Evolutionary conservation across 2,329 filamentous ascomycete species (phyloP).

Genomic region (Fusarium chuoi): DNA sequence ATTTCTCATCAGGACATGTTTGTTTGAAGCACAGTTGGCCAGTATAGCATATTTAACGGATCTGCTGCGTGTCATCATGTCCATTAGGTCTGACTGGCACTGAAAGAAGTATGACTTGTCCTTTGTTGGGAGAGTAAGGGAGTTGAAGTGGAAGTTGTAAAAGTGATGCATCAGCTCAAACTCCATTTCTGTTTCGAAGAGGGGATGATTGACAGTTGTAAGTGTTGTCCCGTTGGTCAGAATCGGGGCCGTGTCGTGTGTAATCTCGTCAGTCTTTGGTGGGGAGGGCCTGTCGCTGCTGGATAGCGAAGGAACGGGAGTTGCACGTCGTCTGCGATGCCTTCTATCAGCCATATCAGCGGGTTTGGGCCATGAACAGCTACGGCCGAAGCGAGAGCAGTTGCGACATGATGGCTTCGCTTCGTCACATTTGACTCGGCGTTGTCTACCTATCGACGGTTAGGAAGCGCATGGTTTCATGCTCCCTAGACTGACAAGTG

Average conservation of each 20-base stretch:
- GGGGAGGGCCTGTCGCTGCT: fast-evolving
- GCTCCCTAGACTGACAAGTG: neutral
- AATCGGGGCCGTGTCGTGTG: neutral
- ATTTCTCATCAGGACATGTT: neutral
- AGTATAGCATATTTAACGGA: neutral
- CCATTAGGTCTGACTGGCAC: neutral
- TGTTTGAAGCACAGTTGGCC: neutral
- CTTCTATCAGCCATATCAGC: neutral
- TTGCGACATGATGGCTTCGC: neutral
- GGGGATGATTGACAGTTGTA: neutral
- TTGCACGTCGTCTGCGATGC: neutral
- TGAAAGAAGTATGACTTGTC: neutral
- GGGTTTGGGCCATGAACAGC: neutral
- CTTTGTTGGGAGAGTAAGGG: neutral
- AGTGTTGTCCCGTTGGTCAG: neutral
- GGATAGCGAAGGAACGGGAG: neutral
- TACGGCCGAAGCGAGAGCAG: neutral
- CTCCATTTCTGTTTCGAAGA: neutral
- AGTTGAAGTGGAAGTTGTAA: neutral
- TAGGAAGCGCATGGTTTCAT: too few relatives aligned
- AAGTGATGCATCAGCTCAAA: neutral
- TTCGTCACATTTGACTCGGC: neutral
- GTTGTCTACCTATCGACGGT: neutral
- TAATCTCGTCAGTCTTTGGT: neutral
- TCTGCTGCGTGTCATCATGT: neutral